Evolutionary conservation across 768 basidiomycete genomes (phyloP).

Genomic region (Scleroderma citrinum): DNA sequence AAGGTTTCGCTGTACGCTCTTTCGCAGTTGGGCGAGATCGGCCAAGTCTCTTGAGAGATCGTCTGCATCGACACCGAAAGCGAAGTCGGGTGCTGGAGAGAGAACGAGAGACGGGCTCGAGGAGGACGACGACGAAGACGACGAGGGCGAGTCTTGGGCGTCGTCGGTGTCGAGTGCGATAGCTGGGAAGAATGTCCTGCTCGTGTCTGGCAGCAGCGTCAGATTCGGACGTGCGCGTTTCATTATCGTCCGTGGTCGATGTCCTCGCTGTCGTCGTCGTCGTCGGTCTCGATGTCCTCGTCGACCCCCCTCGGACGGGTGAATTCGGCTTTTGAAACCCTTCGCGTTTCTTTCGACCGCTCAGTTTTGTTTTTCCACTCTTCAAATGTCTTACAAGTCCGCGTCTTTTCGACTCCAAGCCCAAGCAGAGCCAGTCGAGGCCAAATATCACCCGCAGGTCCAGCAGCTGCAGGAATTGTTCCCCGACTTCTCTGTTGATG

Average conservation of each 20-base stretch:
- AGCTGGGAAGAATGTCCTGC: conserved; percentile 27
- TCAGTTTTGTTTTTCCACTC: conserved; percentile 1
- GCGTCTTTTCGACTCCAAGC: conserved; percentile 22
- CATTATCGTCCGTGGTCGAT: neutral
- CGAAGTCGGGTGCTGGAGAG: conserved; percentile 8
- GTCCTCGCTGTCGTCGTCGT: conserved; percentile 1
- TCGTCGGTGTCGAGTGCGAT: conserved; percentile 26
- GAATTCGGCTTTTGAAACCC: neutral
- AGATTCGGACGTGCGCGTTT: conserved; percentile 49
- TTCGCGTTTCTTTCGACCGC: neutral
- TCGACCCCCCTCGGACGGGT: too few species aligned
- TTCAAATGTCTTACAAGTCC: conserved; percentile 28
- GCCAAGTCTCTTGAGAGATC: conserved; percentile 66
- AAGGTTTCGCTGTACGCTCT: conserved; percentile 71
- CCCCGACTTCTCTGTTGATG: conserved; percentile 64
- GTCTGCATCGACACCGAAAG: conserved; percentile 31
- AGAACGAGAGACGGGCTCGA: conserved; percentile 14
- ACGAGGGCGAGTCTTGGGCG: conserved; percentile 32
- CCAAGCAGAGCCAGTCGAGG: conserved; percentile 11
- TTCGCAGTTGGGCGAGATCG: conserved; percentile 61
- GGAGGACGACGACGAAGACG: conserved; percentile 22
- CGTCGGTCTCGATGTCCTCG: neutral
- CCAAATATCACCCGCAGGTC: conserved; percentile 50
- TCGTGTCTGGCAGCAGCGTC: conserved; percentile 33
- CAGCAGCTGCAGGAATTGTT: conserved; percentile 67